A percentile compares a stretch with the other conserved stretches of the same genome.
These are phyloP conservation scores for Psilocybe cyanescens DNA, from an alignment of 768 basidiomycete genomes.

Conservation along the genomic window DNA sequence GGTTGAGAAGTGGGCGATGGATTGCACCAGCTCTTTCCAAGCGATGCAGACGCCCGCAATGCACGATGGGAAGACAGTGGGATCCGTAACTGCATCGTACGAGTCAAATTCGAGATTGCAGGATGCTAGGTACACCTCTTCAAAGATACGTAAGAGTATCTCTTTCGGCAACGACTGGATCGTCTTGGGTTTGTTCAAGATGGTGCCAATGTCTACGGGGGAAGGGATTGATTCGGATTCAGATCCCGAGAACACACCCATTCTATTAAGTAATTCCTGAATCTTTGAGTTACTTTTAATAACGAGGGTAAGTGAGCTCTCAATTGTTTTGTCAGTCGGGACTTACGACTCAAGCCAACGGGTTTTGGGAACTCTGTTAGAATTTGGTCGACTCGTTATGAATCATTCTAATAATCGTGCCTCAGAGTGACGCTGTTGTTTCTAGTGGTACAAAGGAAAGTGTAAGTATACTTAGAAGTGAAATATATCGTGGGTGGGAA, in stretches of 20 bases:
- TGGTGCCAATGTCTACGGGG: background rate
- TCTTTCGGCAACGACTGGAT: conserved; percentile 15
- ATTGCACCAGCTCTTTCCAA: conserved; percentile 13
- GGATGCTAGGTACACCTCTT: conserved; percentile 14
- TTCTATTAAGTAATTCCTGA: background rate
- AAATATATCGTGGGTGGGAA: too few species aligned
- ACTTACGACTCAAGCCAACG: too few species aligned
- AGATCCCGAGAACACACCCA: background rate
- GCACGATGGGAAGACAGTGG: conserved; percentile 16
- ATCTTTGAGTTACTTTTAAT: too few species aligned
- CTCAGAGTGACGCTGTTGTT: background rate
- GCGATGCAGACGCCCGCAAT: conserved; percentile 13
- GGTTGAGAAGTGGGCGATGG: conserved; percentile 13
- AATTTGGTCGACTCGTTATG: background rate
- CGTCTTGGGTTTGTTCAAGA: background rate
- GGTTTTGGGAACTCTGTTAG: too few species aligned
- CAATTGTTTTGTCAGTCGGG: too few species aligned
- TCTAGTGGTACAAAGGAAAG: too few species aligned
- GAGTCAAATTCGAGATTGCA: conserved; percentile 7
- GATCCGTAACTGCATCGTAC: conserved; percentile 5
- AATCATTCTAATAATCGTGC: too few species aligned
- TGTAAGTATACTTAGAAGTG: too few species aligned
- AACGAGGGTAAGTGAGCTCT: too few species aligned
- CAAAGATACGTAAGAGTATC: conserved; percentile 15
- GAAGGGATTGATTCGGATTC: background rate